phyloP scores from a whole-genome alignment of 2,329 filamentous ascomycete species.

The Zarea fungicola region DNA sequence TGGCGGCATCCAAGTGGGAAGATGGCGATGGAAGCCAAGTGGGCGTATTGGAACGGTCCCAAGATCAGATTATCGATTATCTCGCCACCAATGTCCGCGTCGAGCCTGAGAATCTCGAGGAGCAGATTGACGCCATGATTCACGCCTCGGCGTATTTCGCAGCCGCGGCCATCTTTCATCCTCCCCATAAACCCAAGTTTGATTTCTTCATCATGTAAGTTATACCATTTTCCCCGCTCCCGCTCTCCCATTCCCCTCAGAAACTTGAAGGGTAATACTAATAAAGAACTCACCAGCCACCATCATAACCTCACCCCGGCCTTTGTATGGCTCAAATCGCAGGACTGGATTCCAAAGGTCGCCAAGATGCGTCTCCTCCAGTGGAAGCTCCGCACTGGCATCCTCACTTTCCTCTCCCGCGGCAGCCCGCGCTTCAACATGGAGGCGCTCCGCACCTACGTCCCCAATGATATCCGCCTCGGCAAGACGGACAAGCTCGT shows the following conservation, averaged over 20 bases:
- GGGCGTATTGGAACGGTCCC: slow-evolving; percentile 60
- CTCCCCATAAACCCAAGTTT: slow-evolving; percentile 62
- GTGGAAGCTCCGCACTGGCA: slow-evolving; percentile 73
- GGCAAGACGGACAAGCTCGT: slow-evolving; percentile 26
- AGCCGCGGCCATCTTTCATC: slow-evolving; percentile 54
- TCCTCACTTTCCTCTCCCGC: slow-evolving; percentile 68
- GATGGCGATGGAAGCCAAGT: slow-evolving; percentile 58
- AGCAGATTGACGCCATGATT: slow-evolving; percentile 59
- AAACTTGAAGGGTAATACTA: neutral
- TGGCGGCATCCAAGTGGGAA: slow-evolving; percentile 45
- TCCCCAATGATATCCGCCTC: slow-evolving; percentile 36
- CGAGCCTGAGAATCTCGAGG: slow-evolving; percentile 49
- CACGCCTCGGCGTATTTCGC: slow-evolving; percentile 52
- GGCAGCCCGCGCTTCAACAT: slow-evolving; percentile 55
- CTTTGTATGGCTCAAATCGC: slow-evolving; percentile 62
- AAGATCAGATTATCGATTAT: slow-evolving; percentile 56
- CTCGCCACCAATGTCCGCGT: slow-evolving; percentile 53
- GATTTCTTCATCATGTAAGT: slow-evolving; percentile 70
- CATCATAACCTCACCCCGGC: slow-evolving; percentile 67
- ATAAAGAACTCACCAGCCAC: slow-evolving; percentile 52
- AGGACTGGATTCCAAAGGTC: slow-evolving; percentile 53
- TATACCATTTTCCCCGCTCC: neutral
- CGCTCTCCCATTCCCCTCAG: neutral
- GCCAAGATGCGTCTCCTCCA: slow-evolving; percentile 68
- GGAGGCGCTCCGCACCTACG: slow-evolving; percentile 56